These are phyloP conservation scores for Aplosporella prunicola DNA, from an alignment of 2,329 filamentous ascomycete genomes.

Conservation along the genomic window DNA sequence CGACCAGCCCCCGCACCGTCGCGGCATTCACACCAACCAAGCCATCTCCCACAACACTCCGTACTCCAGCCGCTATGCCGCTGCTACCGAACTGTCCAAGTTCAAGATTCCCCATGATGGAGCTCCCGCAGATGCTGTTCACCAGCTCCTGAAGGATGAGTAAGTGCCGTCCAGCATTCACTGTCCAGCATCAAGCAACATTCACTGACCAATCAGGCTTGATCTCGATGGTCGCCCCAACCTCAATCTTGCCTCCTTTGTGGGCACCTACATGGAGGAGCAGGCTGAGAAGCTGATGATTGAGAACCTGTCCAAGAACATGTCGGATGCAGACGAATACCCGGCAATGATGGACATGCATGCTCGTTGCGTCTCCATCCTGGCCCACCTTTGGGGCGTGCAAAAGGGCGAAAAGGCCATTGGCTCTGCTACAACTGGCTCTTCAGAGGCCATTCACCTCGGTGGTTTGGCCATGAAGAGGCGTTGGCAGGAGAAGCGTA, in stretches of 20 bases:
- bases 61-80: constrained; percentile 50
- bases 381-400: constrained; percentile 57
- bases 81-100: constrained; percentile 47
- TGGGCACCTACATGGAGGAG: constrained; percentile 62
- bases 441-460: constrained; percentile 61
- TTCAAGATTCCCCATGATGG: constrained; percentile 50
- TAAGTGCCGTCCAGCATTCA: constrained; percentile 4
- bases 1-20: constrained; percentile 34
- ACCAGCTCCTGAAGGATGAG: constrained; percentile 47
- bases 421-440: constrained; percentile 61
- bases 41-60: constrained; percentile 45
- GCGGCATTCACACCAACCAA: constrained; percentile 27
- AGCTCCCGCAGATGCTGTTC: constrained; percentile 52
- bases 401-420: constrained; percentile 54
- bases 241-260: constrained; percentile 59
- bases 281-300: constrained; percentile 56
- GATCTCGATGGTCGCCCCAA: constrained; percentile 58
- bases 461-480: constrained; percentile 66
- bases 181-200: background rate
- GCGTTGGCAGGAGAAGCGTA: constrained; percentile 59
- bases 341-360: constrained; percentile 39
- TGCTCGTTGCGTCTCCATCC: constrained; percentile 58
- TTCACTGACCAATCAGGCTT: constrained; percentile 21
- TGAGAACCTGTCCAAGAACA: constrained; percentile 61
- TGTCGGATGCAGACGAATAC: constrained; percentile 54